Evolutionary conservation across 176 grass and related monocot genomes (phyloP), one percentile per base, ranked within the genome.

Genomic region (Saccharum spontaneum): DNA sequence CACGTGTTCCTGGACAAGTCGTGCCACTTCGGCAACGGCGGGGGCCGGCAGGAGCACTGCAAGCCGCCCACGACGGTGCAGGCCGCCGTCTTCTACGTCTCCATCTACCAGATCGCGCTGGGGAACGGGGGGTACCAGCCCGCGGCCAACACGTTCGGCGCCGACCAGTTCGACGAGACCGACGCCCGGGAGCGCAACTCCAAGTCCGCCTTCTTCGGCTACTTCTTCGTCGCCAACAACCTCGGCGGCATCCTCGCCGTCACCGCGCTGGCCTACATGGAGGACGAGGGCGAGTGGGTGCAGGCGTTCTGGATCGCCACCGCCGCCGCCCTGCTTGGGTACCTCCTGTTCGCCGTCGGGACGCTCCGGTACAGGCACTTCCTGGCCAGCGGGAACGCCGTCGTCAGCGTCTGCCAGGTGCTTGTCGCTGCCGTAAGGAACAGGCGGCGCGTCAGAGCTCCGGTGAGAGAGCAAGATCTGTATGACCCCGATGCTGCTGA

Each of bases 171-270:
- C 33, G 88, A 93, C 41, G 88, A 84, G 69, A 59, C 81, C 22
- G 78, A 83, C 67, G 45, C 4, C 0, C 18, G 15, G 46, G 91
- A 93, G 50, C 57, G 63, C 14, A 67, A 74, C 10, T 93, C 91
- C 7, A 93, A 93, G 85, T 79, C 84, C n/a, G 64, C 88, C 70
- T 93, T 93, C 88, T 93, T 90, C 18, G 89, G 88, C 55, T 93
- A 93, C 54, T 90, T 93, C 78, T 93, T 87, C 57, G 82, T 93
- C 1, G 85, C 88, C 1, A 88, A 90, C 49, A 93, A 93, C 78
- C 71, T 93, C 3, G 91, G 91, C 31, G 87, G 85, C 76, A 45
- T 93, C 36, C 80, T 90, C 40, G 82, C 91, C 3, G 86, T 88
- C 83, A 90, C 84, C 48, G 26, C 66, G 13, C 50, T 93, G 8